Evolutionary conservation across 2,329 filamentous ascomycete species (phyloP), one percentile per base, ranked within the genome.

Genomic region (Emydomyces testavorans): DNA sequence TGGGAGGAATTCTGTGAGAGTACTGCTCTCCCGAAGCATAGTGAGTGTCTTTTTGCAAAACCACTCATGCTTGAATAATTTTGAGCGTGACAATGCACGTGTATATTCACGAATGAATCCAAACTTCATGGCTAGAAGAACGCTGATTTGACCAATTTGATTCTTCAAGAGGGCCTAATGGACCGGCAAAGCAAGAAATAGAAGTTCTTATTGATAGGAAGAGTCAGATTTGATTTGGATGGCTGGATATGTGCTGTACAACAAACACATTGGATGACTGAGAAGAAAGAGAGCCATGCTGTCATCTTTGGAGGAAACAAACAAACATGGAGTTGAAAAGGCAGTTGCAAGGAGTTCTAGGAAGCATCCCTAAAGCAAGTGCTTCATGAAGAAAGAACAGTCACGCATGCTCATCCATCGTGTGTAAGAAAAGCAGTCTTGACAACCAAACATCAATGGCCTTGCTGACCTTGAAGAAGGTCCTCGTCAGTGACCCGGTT

Each of bases 1-100:
- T 2, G 40, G 45, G 2, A 45, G 20, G 16, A 54, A 52, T 3
- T 40, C 37, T 7, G 41, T 23, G 13, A 6, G 3, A 10, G 44
- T 28, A 28, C 31, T 13, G 18, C 1, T 47, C 26, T 49, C 41
- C 15, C 50, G 29, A 23, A 54, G 24, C 3, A 16, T 16, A 6
- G 13, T 31, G 4, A 43, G 10, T 13, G 34, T 8, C 15, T 23
- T 10, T 34, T 34, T 43, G 40, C 28, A 34, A 20, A 34, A 20
- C 10, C 8, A 4, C 3, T 34, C 40, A 11, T 32, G 4, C 11
- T 6, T 24, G 11, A 35, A 24, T 4, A 34, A 6, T 24, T 10
- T 13, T 11, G 32, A 35, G 29, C n/a, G 11, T n/a, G 15, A 7
- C 39, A 41, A 6, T 41, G 39, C 16, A 8, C 4, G 6, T 13